Percentiles rank a stretch among this genome's conserved stretches.
Conservation (phyloP, 495 filamentous ascomycete genomes). For the Beverwykella pulmonaria region DNA sequence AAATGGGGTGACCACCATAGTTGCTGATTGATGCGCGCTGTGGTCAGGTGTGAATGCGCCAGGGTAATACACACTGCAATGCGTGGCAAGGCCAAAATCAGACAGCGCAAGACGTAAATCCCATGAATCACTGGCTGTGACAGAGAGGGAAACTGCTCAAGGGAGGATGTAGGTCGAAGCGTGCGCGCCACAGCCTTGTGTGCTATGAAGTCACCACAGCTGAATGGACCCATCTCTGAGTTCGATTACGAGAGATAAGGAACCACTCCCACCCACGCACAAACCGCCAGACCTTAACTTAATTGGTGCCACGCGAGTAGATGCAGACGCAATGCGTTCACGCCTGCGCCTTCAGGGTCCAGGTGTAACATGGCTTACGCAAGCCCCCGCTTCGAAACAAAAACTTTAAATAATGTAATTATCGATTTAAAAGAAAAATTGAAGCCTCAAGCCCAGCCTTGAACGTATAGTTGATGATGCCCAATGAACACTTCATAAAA, state of each 20-base stretch:
- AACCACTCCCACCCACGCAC: too few species aligned
- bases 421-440: background rate
- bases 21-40: background rate
- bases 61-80: slow-evolving; percentile 2
- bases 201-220: background rate
- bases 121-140: background rate
- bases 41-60: background rate
- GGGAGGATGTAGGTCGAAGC: background rate
- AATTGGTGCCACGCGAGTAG: too few species aligned
- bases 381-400: background rate
- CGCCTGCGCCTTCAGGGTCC: background rate
- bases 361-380: background rate
- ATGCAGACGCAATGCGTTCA: too few species aligned
- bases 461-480: background rate
- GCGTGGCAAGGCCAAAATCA: background rate
- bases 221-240: background rate
- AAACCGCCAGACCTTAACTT: too few species aligned
- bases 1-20: slow-evolving; percentile 18
- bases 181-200: background rate
- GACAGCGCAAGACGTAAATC: slow-evolving; percentile 6
- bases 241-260: background rate
- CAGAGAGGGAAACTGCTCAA: slow-evolving; percentile 1
- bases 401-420: too few species aligned
- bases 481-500: background rate
- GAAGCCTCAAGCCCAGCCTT: slow-evolving; percentile 3